phyloP scores from a whole-genome alignment of 345 rosid genomes.

The Linum usitatissimum region DNA sequence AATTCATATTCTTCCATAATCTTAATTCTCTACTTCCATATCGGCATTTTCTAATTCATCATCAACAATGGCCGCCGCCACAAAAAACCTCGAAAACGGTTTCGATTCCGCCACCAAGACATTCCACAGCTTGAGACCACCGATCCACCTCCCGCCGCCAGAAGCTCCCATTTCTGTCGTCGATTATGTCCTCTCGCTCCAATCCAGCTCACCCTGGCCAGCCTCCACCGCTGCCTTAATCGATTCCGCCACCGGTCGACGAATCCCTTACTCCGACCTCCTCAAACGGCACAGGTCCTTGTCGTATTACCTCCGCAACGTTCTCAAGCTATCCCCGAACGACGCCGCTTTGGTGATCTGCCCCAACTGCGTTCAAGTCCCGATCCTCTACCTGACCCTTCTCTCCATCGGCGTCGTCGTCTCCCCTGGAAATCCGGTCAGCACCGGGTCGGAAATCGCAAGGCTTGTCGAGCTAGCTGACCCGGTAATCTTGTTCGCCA shows the following conservation, averaged over 20 bases:
- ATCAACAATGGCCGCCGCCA: neutral
- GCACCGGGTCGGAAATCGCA: too few species aligned
- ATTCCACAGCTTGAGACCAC: neutral
- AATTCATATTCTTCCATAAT: too few species aligned
- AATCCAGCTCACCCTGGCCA: neutral
- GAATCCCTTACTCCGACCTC: constrained; percentile 2
- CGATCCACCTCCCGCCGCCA: neutral
- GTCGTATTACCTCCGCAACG: neutral
- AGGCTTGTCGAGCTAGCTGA: too few species aligned
- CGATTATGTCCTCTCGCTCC: neutral
- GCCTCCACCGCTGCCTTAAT: neutral
- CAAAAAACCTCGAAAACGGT: neutral
- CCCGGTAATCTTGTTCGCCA: too few species aligned
- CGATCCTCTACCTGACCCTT: constrained; percentile 23
- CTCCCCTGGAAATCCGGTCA: constrained; percentile 23
- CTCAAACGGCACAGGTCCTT: neutral
- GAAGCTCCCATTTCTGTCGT: constrained; percentile 3
- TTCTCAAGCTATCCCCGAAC: constrained; percentile 2
- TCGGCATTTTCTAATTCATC: too few species aligned
- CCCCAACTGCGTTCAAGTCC: constrained; percentile 14
- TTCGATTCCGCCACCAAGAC: neutral
- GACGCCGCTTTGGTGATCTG: constrained; percentile 22
- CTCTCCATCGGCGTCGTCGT: constrained; percentile 22
- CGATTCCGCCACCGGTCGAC: too few species aligned
- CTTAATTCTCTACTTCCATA: too few species aligned